phyloP scores from a whole-genome alignment of 2,329 filamentous ascomycete species.

The Claviceps sp. region DNA sequence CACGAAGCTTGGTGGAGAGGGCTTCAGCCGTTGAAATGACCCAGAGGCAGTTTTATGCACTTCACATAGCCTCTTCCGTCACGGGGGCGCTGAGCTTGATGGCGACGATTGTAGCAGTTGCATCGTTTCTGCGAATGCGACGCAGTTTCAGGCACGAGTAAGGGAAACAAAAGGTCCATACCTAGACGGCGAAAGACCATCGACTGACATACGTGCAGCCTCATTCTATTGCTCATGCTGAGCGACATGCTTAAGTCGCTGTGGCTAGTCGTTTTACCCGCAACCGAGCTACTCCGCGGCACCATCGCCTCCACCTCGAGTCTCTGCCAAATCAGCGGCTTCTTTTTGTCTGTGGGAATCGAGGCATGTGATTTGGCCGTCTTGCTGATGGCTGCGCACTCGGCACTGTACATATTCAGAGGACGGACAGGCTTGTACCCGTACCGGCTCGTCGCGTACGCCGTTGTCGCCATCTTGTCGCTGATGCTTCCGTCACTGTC shows the following conservation, averaged over 20 bases:
- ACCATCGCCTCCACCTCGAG: slow-evolving; percentile 33
- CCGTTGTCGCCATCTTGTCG: slow-evolving; percentile 43
- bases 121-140: slow-evolving; percentile 63
- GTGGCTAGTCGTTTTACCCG: slow-evolving; percentile 54
- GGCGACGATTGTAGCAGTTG: slow-evolving; percentile 43
- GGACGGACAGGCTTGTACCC: slow-evolving; percentile 53
- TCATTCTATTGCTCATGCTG: slow-evolving; percentile 61
- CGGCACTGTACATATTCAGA: slow-evolving; percentile 56
- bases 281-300: slow-evolving; percentile 41
- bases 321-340: slow-evolving; percentile 57
- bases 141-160: slow-evolving; percentile 53
- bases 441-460: slow-evolving; percentile 47
- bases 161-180: slow-evolving; percentile 19
- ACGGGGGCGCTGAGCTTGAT: slow-evolving; percentile 40
- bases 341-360: slow-evolving; percentile 51
- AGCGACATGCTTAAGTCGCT: slow-evolving; percentile 58
- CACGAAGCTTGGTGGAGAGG: background rate
- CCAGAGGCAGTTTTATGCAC: background rate
- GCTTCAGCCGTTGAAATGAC: background rate
- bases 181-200: background rate
- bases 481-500: slow-evolving; percentile 46
- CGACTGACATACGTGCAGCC: slow-evolving; percentile 24
- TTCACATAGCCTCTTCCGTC: slow-evolving; percentile 22
- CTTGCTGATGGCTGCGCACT: slow-evolving; percentile 61
- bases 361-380: slow-evolving; percentile 60